Base-by-base conservation (phyloP, 2,329 filamentous ascomycete species). In the Huntiella decipiens region DNA sequence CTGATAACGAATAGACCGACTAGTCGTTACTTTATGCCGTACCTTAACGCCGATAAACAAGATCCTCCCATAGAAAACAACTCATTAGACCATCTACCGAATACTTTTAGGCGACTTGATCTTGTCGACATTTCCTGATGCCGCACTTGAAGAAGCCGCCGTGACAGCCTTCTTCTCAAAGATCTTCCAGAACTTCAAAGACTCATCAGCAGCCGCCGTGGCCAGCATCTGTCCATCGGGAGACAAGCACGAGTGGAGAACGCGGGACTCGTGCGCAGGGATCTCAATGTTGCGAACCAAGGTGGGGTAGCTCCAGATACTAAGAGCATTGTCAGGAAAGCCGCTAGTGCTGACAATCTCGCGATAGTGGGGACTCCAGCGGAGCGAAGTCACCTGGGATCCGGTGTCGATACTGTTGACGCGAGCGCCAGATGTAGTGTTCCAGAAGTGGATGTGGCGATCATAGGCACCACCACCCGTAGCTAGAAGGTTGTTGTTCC, bases 381-480 rank as follows among this genome's bases (percentile, higher is more conserved):
- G 80, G 48, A 98, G 75, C 55, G 82, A 91, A 54, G 91, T 98
- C 48, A 98, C 92, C 64, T 98, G 91, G 40, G 86, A 94, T 51
- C 91, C 91, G 36, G 91, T 96, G 62, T 96, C 87, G 63, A 98
- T 96, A 73, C 85, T 93, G 78, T 98, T 98, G 67, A 93, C 87
- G 56, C 91, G 83, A 45, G 91, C 88, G 51, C 91, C 91, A 4
- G 88, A 94, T 16, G 91, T 96, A 40, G 87, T 92, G 73, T 98
- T 98, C 91, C 91, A 98, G 75, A 98, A 98, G 70, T 98, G 91
- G 63, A 98, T 98, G 66, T 95, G 83, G 55, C 86, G 82, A 61
- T 98, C 91, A 63, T 95, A 92, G 38, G 85, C 92, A 54, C 91
- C 91, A 58, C 91, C 91, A 48, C 91, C 91, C 38, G 91, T 96